phyloP scores from a whole-genome alignment of 164 flowering plant genomes.

The Protea cynaroides region DNA sequence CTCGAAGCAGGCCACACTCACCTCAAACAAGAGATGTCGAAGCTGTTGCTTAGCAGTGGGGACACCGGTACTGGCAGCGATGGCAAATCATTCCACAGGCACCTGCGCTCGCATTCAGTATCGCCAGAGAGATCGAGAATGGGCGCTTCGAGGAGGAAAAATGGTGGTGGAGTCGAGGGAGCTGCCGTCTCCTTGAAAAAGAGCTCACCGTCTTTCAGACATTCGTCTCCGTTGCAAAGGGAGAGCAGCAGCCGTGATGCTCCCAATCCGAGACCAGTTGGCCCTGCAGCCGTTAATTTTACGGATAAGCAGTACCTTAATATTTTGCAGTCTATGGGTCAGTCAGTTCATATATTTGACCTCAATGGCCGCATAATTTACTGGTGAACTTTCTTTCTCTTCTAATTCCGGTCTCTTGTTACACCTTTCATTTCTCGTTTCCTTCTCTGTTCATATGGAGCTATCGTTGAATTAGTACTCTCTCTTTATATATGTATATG shows the following conservation, averaged over 20 bases:
- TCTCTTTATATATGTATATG: neutral
- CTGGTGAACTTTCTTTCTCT: slow-evolving; percentile 48
- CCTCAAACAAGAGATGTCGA: slow-evolving; percentile 71
- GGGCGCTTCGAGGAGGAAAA: slow-evolving; percentile 16
- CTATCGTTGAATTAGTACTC: neutral
- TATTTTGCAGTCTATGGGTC: slow-evolving; percentile 92
- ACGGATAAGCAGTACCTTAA: slow-evolving; percentile 67
- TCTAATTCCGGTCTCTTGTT: neutral
- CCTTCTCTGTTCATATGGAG: neutral
- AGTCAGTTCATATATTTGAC: slow-evolving; percentile 81
- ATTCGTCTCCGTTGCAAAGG: slow-evolving; percentile 82
- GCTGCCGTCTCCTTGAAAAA: slow-evolving; percentile 30
- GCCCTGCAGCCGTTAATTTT: slow-evolving; percentile 44
- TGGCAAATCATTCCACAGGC: slow-evolving; percentile 12
- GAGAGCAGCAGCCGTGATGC: slow-evolving; percentile 47
- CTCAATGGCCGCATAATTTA: slow-evolving; percentile 48
- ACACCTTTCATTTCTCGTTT: neutral
- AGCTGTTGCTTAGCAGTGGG: slow-evolving; percentile 32
- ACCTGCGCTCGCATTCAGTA: slow-evolving; percentile 65
- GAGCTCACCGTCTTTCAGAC: slow-evolving; percentile 51
- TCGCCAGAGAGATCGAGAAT: slow-evolving; percentile 61
- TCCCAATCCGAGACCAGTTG: slow-evolving; percentile 13
- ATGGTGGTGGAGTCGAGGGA: slow-evolving; percentile 20
- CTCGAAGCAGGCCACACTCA: slow-evolving; percentile 75
- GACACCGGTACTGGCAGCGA: slow-evolving; percentile 1